These are phyloP conservation scores for Phlegmacium glaucopus DNA, from an alignment of 768 basidiomycete genomes.

Conservation along the genomic window DNA sequence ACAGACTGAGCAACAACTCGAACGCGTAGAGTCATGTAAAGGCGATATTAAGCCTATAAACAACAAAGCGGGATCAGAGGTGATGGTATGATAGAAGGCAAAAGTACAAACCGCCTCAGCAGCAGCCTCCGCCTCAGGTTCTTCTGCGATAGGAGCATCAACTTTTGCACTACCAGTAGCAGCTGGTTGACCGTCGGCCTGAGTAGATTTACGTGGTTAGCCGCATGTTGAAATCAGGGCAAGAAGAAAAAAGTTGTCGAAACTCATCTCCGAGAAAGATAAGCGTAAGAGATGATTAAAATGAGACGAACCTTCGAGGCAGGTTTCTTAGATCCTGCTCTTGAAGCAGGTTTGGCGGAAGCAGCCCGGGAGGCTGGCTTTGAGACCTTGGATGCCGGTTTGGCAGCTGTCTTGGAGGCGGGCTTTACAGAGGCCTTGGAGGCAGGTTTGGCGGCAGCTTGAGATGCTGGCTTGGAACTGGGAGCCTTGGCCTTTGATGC, in stretches of 20 bases:
- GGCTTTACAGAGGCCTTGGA: conserved; percentile 44
- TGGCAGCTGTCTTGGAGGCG: conserved; percentile 35
- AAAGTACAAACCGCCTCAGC: conserved; percentile 11
- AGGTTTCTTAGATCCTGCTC: conserved; percentile 61
- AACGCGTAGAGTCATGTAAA: not conserved
- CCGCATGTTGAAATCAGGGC: conserved; percentile 6
- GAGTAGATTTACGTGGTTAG: conserved; percentile 15
- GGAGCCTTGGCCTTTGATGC: conserved; percentile 36
- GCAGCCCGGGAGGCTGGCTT: conserved; percentile 43
- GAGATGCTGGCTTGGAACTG: conserved; percentile 37
- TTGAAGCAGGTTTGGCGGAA: conserved; percentile 52
- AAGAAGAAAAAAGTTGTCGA: conserved; percentile 5
- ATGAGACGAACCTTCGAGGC: conserved; percentile 49
- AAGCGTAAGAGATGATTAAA: conserved; percentile 1
- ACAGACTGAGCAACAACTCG: not conserved
- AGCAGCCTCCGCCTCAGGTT: conserved; percentile 42
- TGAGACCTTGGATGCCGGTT: conserved; percentile 40
- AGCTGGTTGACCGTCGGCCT: conserved; percentile 39
- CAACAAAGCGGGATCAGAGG: not conserved
- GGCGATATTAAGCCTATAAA: not conserved
- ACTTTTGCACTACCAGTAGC: conserved; percentile 33
- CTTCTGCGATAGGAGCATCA: conserved; percentile 53
- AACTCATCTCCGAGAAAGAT: not conserved
- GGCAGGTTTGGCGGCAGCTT: conserved; percentile 35
- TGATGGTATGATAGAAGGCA: not conserved